phyloP scores from a whole-genome alignment of 169 alveolate genomes.

The Cryptosporidium sp. region DNA sequence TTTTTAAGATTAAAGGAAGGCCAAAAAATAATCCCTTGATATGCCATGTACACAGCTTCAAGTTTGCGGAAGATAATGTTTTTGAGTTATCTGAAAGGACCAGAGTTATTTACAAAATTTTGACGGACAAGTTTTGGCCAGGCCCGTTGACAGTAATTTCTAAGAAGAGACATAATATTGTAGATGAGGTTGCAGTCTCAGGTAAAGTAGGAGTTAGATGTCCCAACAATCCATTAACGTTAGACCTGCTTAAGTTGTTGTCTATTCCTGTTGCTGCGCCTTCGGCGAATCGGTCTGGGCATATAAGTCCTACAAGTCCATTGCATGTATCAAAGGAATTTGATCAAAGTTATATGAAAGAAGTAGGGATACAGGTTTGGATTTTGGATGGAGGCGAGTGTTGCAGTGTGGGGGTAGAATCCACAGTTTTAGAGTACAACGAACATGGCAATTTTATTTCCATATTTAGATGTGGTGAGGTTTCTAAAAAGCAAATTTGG shows the following conservation, averaged over 20 bases:
- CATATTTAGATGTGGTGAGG: constrained; percentile 36
- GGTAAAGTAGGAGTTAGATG: constrained; percentile 92
- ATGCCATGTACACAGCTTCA: constrained; percentile 89
- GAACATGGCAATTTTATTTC: constrained; percentile 23
- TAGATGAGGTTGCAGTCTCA: constrained; percentile 90
- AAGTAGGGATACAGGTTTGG: constrained; percentile 79
- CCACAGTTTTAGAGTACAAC: constrained; percentile 93
- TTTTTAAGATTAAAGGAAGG: constrained; percentile 91
- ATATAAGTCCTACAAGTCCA: constrained; percentile 95
- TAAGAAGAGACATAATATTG: constrained; percentile 85
- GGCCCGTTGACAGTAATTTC: constrained; percentile 95
- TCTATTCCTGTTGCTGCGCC: constrained; percentile 96
- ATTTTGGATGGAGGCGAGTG: constrained; percentile 93
- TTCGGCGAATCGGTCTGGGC: constrained; percentile 95
- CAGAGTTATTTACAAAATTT: constrained; percentile 78
- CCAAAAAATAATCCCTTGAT: constrained; percentile 96
- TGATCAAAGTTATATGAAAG: constrained; percentile 80
- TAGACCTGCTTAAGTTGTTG: constrained; percentile 83
- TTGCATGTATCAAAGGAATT: constrained; percentile 94
- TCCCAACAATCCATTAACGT: constrained; percentile 90
- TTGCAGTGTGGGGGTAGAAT: constrained; percentile 91
- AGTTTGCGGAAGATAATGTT: constrained; percentile 84
- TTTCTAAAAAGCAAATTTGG: constrained; percentile 78
- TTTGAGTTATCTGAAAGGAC: constrained; percentile 82
- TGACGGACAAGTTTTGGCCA: constrained; percentile 92